phyloP scores from a whole-genome alignment of 805 yeast species.

The Candida sphagnicola region DNA sequence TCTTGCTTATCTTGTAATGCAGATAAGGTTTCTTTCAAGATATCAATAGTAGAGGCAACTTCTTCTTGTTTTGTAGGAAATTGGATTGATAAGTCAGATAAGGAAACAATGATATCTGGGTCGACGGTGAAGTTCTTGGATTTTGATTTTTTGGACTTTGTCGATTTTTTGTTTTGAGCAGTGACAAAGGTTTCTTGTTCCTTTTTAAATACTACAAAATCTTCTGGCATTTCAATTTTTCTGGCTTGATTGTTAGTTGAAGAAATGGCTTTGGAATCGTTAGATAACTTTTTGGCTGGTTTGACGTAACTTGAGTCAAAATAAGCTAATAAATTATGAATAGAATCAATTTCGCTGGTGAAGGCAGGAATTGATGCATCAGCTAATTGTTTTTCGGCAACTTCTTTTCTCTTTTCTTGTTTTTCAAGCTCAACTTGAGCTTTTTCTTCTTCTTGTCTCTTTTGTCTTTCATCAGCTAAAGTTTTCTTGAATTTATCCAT shows the following conservation, averaged over 20 bases:
- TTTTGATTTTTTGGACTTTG: constrained; percentile 49
- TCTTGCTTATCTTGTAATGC: constrained; percentile 71
- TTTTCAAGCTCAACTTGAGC: constrained; percentile 47
- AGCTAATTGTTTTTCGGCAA: constrained; percentile 63
- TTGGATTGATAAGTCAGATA: constrained; percentile 70
- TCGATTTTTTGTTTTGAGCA: constrained; percentile 29
- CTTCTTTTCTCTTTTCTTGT: constrained; percentile 48
- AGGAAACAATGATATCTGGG: constrained; percentile 71
- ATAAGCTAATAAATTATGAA: constrained; percentile 65
- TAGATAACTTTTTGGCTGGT: constrained; percentile 23
- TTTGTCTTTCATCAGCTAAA: constrained; percentile 64
- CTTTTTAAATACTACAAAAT: constrained; percentile 59
- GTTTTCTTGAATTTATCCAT: constrained; percentile 65
- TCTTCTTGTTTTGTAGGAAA: constrained; percentile 78
- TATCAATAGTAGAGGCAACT: constrained; percentile 57
- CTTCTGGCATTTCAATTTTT: constrained; percentile 59
- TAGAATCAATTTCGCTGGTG: constrained; percentile 68
- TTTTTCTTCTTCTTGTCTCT: constrained; percentile 67
- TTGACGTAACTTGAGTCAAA: constrained; percentile 78
- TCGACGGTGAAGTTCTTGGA: constrained; percentile 66
- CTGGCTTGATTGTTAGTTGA: constrained; percentile 29
- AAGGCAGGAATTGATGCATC: constrained; percentile 84
- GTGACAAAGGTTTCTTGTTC: constrained; percentile 53
- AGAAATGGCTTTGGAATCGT: constrained; percentile 13
- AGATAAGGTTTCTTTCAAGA: constrained; percentile 68